A percentile compares a stretch with the other conserved stretches of the same genome.
Evolutionary conservation across 768 basidiomycete genomes (phyloP).

Genomic region (Strobilomyces dryophilus): DNA sequence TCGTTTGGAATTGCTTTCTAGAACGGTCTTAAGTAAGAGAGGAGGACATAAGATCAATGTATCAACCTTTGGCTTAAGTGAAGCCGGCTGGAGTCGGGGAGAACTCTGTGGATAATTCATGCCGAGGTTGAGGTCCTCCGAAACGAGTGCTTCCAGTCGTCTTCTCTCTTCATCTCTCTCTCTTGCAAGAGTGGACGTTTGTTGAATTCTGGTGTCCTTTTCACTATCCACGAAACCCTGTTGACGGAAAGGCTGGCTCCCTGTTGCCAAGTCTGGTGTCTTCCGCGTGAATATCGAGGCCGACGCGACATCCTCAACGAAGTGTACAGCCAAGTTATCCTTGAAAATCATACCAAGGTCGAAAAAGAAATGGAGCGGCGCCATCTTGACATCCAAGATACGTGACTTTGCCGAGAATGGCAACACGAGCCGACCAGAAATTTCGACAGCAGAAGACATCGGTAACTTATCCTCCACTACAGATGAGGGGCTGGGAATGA

Average conservation of each 20-base stretch:
- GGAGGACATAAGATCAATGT: neutral
- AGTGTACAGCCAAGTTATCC: conserved; percentile 38
- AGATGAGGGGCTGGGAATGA: conserved; percentile 16
- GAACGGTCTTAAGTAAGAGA: conserved; percentile 4
- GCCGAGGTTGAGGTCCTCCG: conserved; percentile 58
- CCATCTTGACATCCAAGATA: conserved; percentile 36
- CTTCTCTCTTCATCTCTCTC: conserved; percentile 36
- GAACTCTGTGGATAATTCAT: conserved; percentile 38
- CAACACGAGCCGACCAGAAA: conserved; percentile 5
- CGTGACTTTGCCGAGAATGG: neutral
- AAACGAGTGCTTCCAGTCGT: conserved; percentile 45
- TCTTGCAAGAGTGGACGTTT: conserved; percentile 12
- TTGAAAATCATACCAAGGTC: conserved; percentile 52
- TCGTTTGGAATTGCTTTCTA: conserved; percentile 8
- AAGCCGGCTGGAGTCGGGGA: conserved; percentile 3
- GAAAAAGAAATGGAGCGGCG: conserved; percentile 73
- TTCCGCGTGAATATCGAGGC: conserved; percentile 11
- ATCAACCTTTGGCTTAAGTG: conserved; percentile 17
- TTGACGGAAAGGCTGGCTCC: neutral
- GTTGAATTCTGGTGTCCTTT: conserved; percentile 26
- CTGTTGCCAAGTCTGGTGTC: neutral
- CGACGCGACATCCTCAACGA: conserved; percentile 43
- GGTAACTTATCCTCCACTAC: conserved; percentile 12
- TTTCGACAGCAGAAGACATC: conserved; percentile 18
- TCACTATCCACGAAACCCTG: conserved; percentile 5